A percentile compares a stretch with the other conserved stretches of the same genome.
Conservation (phyloP, 306 rosid species). For the Cicer pinnatifidum region DNA sequence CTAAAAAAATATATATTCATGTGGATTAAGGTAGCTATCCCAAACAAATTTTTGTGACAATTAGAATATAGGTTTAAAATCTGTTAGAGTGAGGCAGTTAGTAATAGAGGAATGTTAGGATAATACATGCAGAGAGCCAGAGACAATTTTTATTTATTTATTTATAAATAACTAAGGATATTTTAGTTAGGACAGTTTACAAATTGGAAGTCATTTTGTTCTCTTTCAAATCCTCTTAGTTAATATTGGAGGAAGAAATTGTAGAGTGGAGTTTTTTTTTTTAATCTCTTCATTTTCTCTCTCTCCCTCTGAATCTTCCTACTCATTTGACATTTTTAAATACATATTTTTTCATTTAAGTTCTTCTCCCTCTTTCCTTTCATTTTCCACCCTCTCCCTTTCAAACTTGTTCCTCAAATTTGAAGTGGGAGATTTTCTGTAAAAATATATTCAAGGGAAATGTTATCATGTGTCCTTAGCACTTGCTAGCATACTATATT, state of each 20-base stretch:
- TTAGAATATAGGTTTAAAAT: not conserved
- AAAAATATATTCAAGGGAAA: no score
- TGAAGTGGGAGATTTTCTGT: no score
- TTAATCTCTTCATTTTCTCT: not conserved
- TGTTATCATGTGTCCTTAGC: no score
- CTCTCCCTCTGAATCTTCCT: no score
- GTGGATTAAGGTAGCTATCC: slow-evolving; percentile 5
- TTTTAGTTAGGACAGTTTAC: not conserved
- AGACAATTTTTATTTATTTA: not conserved
- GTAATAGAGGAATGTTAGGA: not conserved
- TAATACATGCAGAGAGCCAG: not conserved
- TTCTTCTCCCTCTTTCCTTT: no score
- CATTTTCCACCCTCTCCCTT: no score
- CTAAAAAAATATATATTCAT: no score
- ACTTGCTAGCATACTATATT: no score
- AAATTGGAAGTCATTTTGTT: not conserved
- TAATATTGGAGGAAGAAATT: not conserved
- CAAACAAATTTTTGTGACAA: not conserved
- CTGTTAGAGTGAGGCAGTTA: not conserved
- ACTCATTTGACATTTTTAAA: no score
- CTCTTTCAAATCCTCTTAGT: not conserved
- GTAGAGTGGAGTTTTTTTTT: not conserved
- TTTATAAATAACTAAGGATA: not conserved
- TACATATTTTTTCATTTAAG: no score
- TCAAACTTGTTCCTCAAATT: no score